Evolutionary conservation across 495 filamentous ascomycete species (phyloP), one percentile per base, ranked within the genome.

Genomic region (Penicillium psychrofluorescens): DNA sequence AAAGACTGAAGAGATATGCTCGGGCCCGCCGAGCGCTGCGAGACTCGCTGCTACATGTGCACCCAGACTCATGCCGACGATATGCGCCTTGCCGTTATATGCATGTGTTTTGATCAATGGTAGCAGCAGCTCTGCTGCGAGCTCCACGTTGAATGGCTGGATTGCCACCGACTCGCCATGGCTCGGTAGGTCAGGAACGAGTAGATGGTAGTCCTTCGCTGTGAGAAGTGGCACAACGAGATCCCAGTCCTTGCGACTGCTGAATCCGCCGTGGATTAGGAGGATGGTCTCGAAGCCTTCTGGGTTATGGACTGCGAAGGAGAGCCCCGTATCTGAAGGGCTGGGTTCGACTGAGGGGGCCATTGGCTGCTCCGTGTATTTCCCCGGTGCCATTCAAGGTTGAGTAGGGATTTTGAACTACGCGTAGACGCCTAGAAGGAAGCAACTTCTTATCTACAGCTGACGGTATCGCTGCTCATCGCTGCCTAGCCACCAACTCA

Each of bases 241-340:
- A 14, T 49, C 38, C 53, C 49, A 56, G 34, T 53, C 42, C 28
- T 35, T 15, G 29, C 36, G 31, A 13, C 30, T 41, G 13, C 39
- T 36, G 29, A 48, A 46, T 41, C 38, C 53, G 29, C 53, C 49
- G 15, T 56, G 53, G 28, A 53, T 56, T 6, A 56, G 40, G 4
- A 56, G 35, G 22, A 53, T 44, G 8, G 49, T 53, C n/a, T 36
- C 27, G 22, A 22, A 4, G 22, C 22, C 22, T 6, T 22, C 22
- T 22, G 22, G 22, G 22, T 22, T 22, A 22, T 22, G 22, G 22
- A 6, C 22, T 22, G 22, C 2, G 22, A 22, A 22, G 22, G 22
- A 22, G 22, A 22, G 22, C 22, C 2, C 22, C 22, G 22, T 4
- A 22, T 6, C 22, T 22, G 22, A 22, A 4, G 22, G 22, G 22